These are phyloP conservation scores for Paecilomyces variotii DNA, from an alignment of 2,329 filamentous ascomycete genomes.

Conservation along the genomic window DNA sequence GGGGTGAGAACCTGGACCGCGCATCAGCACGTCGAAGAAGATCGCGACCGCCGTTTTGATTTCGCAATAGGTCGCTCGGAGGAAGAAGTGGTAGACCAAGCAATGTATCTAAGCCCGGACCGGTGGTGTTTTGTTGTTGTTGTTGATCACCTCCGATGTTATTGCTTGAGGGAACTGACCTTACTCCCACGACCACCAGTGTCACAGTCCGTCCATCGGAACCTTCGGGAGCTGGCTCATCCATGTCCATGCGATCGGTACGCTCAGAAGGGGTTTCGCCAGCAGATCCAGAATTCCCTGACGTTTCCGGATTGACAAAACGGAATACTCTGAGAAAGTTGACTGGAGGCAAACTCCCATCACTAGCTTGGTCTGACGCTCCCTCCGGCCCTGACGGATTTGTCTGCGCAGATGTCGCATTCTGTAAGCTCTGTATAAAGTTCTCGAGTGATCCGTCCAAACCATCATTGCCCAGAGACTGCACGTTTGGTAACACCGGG, in stretches of 20 bases:
- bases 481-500: slow-evolving; percentile 47
- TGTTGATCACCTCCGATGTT: slow-evolving; percentile 37
- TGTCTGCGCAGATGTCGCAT: slow-evolving; percentile 51
- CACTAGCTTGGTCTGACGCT: slow-evolving; percentile 25
- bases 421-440: slow-evolving; percentile 55
- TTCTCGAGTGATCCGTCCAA: slow-evolving; percentile 56
- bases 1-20: slow-evolving; percentile 46
- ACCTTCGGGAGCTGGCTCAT: slow-evolving; percentile 34
- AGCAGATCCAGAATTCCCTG: slow-evolving; percentile 13
- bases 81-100: slow-evolving; percentile 38
- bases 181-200: slow-evolving; percentile 61
- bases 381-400: slow-evolving; percentile 29
- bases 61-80: slow-evolving; percentile 34
- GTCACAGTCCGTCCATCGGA: slow-evolving; percentile 54
- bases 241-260: slow-evolving; percentile 30
- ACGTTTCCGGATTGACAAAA: slow-evolving; percentile 48
- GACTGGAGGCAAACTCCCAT: slow-evolving; percentile 46
- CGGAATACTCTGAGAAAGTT: slow-evolving; percentile 64
- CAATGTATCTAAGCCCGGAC: slow-evolving; percentile 36
- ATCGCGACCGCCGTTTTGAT: slow-evolving; percentile 39
- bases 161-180: slow-evolving; percentile 52
- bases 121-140: slow-evolving; percentile 25
- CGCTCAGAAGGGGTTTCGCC: slow-evolving; percentile 15
- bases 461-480: slow-evolving; percentile 46
- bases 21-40: slow-evolving; percentile 47